Evolutionary conservation across 2,329 filamentous ascomycete species (phyloP).

Genomic region (Blastomyces percursus): DNA sequence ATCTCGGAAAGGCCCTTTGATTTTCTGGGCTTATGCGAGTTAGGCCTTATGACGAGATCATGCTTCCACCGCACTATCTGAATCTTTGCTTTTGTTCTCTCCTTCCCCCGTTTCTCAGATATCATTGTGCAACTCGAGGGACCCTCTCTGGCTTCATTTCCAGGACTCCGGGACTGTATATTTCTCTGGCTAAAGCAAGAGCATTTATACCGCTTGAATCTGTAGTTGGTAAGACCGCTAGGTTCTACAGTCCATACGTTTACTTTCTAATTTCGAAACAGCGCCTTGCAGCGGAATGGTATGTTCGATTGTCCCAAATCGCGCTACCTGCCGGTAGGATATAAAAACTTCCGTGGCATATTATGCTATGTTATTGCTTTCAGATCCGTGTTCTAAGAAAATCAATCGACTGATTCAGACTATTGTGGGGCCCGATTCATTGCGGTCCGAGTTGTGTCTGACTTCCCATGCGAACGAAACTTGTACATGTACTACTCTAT

Average conservation of each 20-base stretch:
- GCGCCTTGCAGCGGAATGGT: background rate
- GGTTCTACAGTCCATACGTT: background rate
- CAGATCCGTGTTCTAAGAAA: background rate
- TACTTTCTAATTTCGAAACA: background rate
- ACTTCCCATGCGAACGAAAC: background rate
- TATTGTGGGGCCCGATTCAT: background rate
- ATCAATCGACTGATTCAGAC: background rate
- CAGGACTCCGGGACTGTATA: background rate
- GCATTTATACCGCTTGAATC: background rate
- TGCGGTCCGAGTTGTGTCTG: background rate
- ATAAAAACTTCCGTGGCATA: background rate
- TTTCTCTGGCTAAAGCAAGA: background rate
- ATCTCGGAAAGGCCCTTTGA: background rate
- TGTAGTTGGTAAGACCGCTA: background rate
- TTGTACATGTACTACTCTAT: slow-evolving; percentile 1
- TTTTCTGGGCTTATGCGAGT: background rate
- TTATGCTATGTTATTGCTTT: background rate
- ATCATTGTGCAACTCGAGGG: background rate
- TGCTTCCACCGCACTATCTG: background rate
- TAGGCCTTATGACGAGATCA: background rate
- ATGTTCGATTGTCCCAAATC: background rate
- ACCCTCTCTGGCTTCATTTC: background rate
- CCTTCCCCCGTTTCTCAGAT: background rate
- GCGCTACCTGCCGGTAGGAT: background rate
- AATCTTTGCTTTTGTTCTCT: background rate